Percentiles rank a stretch among this genome's conserved stretches.
phyloP scores from a whole-genome alignment of 2,329 filamentous ascomycete species.

The Aspergillus piperis region DNA sequence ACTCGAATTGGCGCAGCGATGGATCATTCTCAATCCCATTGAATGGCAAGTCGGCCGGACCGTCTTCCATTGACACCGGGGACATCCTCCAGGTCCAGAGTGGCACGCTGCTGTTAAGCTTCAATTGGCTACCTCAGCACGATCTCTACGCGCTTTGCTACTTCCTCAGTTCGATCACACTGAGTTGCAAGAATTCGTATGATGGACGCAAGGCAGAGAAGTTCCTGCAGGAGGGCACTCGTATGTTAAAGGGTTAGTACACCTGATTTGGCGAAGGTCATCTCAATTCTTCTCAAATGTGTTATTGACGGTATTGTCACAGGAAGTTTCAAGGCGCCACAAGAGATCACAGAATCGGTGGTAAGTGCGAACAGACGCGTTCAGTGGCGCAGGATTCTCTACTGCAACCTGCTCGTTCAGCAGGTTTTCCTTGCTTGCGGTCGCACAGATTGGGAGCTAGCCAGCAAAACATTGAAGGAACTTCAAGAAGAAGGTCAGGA shows the following conservation, averaged over 20 bases:
- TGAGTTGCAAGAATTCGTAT: slow-evolving; percentile 57
- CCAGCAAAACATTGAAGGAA: slow-evolving; percentile 59
- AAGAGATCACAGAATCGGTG: slow-evolving; percentile 54
- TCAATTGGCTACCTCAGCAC: slow-evolving; percentile 62
- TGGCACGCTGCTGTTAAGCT: slow-evolving; percentile 51
- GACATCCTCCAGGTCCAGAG: slow-evolving; percentile 47
- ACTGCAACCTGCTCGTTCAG: slow-evolving; percentile 70
- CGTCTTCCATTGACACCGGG: slow-evolving; percentile 41
- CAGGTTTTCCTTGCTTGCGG: slow-evolving; percentile 69
- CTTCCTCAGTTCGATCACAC: slow-evolving; percentile 58
- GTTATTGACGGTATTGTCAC: slow-evolving; percentile 17
- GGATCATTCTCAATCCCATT: slow-evolving; percentile 52
- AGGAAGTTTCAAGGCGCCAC: slow-evolving; percentile 41
- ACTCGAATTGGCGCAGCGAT: slow-evolving; percentile 48
- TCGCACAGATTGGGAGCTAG: slow-evolving; percentile 68
- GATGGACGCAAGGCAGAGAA: slow-evolving; percentile 57
- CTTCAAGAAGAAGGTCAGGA: slow-evolving; percentile 53
- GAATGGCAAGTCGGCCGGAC: slow-evolving; percentile 41
- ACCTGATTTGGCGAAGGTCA: slow-evolving; percentile 16
- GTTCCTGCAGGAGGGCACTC: slow-evolving; percentile 60
- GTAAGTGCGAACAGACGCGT: slow-evolving; percentile 60
- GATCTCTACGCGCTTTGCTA: slow-evolving; percentile 63
- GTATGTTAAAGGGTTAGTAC: slow-evolving; percentile 47
- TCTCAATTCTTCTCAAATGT: slow-evolving; percentile 14
- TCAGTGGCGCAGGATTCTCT: slow-evolving; percentile 66